phyloP scores from a whole-genome alignment of 2,329 filamentous ascomycete species.

The Fusarium temperatum region DNA sequence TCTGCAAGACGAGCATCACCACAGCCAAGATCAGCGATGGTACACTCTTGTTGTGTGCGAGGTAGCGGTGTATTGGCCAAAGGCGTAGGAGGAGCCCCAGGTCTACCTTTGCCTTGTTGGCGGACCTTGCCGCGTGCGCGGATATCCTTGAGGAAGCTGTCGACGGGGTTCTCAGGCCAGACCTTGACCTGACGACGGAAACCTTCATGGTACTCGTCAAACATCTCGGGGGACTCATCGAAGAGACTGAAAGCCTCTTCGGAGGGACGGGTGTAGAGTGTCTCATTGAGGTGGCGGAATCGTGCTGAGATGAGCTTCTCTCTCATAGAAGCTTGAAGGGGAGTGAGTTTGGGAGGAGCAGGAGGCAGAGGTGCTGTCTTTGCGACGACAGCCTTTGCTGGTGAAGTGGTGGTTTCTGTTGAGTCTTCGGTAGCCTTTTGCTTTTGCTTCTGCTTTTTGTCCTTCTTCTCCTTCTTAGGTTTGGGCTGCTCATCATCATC shows the following conservation, averaged over 20 bases:
- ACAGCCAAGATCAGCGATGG: conserved; percentile 91
- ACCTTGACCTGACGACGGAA: conserved; percentile 95
- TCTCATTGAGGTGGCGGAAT: conserved; percentile 97
- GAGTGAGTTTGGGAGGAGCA: conserved; percentile 75
- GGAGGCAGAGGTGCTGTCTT: conserved; percentile 50
- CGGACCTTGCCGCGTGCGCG: conserved; percentile 69
- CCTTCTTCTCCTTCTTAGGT: conserved; percentile 51
- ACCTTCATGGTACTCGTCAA: conserved; percentile 93
- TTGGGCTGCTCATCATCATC: conserved; percentile 39
- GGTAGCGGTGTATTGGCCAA: conserved; percentile 65
- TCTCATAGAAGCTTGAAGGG: conserved; percentile 92
- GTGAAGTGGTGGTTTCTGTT: conserved; percentile 15
- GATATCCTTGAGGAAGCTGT: conserved; percentile 81
- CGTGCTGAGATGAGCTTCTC: conserved; percentile 94
- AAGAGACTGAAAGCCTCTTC: conserved; percentile 85
- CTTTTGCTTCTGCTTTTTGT: conserved; percentile 38
- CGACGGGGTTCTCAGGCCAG: conserved; percentile 97
- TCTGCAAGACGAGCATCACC: conserved; percentile 86
- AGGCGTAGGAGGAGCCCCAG: conserved; percentile 41
- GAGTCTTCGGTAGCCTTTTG: conserved; percentile 28
- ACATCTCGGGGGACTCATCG: conserved; percentile 87
- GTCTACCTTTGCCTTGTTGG: conserved; percentile 43
- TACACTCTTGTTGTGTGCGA: conserved; percentile 75
- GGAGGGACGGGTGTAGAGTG: conserved; percentile 92
- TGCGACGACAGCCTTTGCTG: conserved; percentile 34